phyloP scores from a whole-genome alignment of 805 yeast species.

The Crinitomyces ghanaensis region DNA sequence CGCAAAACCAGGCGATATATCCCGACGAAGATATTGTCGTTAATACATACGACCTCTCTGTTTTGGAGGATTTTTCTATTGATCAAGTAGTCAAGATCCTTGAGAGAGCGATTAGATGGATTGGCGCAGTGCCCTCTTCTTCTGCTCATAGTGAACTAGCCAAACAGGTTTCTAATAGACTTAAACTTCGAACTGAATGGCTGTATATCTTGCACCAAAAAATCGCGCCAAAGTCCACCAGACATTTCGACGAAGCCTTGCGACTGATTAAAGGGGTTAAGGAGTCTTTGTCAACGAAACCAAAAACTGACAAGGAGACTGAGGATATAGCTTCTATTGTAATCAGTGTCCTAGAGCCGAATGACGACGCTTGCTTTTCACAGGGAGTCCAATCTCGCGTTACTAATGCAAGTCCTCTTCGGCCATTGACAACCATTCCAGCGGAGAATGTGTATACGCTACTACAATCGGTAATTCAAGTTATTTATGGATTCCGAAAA shows the following conservation, averaged over 20 bases:
- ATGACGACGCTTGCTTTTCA: conserved; percentile 11
- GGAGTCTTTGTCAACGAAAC: background rate
- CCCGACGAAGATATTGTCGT: conserved; percentile 26
- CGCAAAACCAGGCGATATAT: conserved; percentile 15
- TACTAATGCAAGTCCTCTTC: conserved; percentile 16
- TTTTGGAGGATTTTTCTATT: conserved; percentile 20
- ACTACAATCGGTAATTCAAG: conserved; percentile 12
- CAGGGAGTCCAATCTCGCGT: conserved; percentile 20
- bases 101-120: conserved; percentile 33
- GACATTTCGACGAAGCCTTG: conserved; percentile 4
- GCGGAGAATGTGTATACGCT: conserved; percentile 14
- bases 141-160: too few species aligned
- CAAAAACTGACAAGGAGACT: too few species aligned
- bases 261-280: background rate
- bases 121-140: conserved; percentile 12
- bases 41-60: conserved; percentile 45
- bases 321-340: too few species aligned
- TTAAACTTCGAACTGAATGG: conserved; percentile 12
- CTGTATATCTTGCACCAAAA: conserved; percentile 15
- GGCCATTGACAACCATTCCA: conserved; percentile 13
- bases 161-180: background rate
- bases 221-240: conserved; percentile 7
- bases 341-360: background rate
- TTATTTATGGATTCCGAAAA: conserved; percentile 10
- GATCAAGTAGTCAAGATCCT: conserved; percentile 15